These are phyloP conservation scores for Diphasiastrum complanatum DNA, from an alignment of 83 land plant genomes.

Conservation along the genomic window DNA sequence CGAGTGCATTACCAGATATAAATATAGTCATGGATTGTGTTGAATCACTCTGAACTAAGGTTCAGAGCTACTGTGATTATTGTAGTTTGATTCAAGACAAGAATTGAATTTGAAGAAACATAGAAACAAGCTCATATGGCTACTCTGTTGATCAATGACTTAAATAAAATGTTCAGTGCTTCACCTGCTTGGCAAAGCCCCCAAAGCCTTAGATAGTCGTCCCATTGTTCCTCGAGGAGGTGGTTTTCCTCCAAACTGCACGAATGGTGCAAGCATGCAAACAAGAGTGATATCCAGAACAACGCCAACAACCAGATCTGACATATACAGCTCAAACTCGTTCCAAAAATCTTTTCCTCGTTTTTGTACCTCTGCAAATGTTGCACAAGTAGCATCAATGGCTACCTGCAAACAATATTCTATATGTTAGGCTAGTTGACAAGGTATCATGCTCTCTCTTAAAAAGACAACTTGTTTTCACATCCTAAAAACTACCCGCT, in stretches of 20 bases:
- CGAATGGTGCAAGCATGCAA: constrained; percentile 86
- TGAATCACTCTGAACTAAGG: too few relatives aligned
- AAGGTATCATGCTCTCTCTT: neutral
- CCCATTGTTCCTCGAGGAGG: constrained; percentile 51
- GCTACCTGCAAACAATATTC: constrained; percentile 48
- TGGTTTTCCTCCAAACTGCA: constrained; percentile 52
- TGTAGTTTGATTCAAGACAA: too few relatives aligned
- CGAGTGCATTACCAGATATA: too few relatives aligned
- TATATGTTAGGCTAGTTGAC: neutral
- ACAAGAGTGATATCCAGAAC: constrained; percentile 81
- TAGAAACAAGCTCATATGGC: too few relatives aligned
- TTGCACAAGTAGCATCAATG: constrained; percentile 96
- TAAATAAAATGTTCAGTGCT: neutral
- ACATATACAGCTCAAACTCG: constrained; percentile 88
- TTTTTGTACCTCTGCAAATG: constrained; percentile 95
- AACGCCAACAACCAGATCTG: constrained; percentile 90
- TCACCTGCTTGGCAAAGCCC: constrained; percentile 90
- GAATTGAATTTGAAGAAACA: too few relatives aligned
- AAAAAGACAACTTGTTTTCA: neutral
- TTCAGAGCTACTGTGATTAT: too few relatives aligned
- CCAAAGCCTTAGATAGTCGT: constrained; percentile 43
- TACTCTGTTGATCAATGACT: neutral
- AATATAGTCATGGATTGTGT: too few relatives aligned
- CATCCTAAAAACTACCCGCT: neutral
- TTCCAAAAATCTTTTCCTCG: constrained; percentile 96